Conservation (phyloP, 345 rosid genomes). For the Populus nigra region DNA sequence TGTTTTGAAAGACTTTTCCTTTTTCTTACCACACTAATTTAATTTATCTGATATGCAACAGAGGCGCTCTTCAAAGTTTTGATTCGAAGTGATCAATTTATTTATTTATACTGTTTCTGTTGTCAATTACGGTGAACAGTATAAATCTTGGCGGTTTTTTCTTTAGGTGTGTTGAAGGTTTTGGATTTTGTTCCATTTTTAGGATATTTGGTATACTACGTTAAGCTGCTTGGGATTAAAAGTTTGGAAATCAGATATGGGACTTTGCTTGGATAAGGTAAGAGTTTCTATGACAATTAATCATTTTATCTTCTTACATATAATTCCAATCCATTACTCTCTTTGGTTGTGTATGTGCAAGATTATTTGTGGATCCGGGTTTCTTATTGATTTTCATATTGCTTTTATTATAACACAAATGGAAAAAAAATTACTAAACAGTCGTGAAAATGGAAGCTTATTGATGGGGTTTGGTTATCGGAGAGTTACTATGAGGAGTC, state of each 20-base stretch:
- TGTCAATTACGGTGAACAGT: not conserved
- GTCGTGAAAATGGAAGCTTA: not conserved
- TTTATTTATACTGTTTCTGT: not conserved
- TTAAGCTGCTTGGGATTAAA: not conserved
- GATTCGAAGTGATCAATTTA: not conserved
- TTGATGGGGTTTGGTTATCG: not conserved
- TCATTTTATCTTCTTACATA: not conserved
- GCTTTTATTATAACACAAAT: not conserved
- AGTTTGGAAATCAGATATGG: slow-evolving; percentile 33
- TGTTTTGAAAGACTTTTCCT: not conserved
- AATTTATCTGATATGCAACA: not conserved
- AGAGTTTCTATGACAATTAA: not conserved
- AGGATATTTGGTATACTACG: not conserved
- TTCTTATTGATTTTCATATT: not conserved
- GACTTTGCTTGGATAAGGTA: slow-evolving; percentile 49
- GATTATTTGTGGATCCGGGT: not conserved
- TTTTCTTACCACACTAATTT: not conserved
- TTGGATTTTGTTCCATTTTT: not conserved
- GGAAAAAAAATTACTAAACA: not conserved
- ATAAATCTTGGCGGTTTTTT: not conserved
- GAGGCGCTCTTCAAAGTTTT: not conserved
- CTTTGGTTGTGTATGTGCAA: not conserved
- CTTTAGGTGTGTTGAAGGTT: not conserved
- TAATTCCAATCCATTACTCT: not conserved
- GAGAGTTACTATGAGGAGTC: not conserved